A percentile compares a stretch with the other conserved stretches of the same genome.
These are phyloP conservation scores for Emmonsiellopsis sp. DNA, from an alignment of 2,329 filamentous ascomycete genomes.

Conservation along the genomic window DNA sequence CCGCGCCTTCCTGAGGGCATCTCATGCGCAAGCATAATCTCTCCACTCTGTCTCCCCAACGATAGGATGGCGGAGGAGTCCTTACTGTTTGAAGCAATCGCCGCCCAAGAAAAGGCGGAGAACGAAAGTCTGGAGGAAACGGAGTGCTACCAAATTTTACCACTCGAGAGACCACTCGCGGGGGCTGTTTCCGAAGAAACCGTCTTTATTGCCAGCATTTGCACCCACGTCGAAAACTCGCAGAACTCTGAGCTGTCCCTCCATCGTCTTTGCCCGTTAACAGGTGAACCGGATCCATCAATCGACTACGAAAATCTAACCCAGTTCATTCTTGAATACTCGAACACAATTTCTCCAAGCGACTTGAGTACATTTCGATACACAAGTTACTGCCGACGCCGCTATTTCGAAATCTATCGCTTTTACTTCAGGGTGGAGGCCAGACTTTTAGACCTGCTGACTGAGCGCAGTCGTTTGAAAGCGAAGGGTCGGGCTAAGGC, in stretches of 20 bases:
- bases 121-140: no score
- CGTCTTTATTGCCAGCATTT: not conserved
- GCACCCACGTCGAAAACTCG: slow-evolving; percentile 1
- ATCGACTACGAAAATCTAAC: slow-evolving; percentile 10
- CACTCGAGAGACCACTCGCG: not conserved
- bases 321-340: not conserved
- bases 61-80: no score
- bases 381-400: slow-evolving; percentile 1
- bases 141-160: no score
- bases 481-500: no score
- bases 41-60: no score
- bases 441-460: not conserved
- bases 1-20: no score
- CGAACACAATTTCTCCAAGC: not conserved
- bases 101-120: no score
- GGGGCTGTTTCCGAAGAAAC: not conserved
- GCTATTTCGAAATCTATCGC: slow-evolving; percentile 6
- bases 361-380: not conserved
- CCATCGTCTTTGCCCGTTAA: not conserved
- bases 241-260: not conserved
- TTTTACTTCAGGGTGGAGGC: not conserved
- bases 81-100: no score
- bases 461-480: not conserved
- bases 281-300: slow-evolving; percentile 7
- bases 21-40: no score